A percentile compares a stretch with the other conserved stretches of the same genome.
These are phyloP conservation scores for Mesotaenium endlicherianum DNA, from an alignment of 139 green algal genomes.

Conservation along the genomic window DNA sequence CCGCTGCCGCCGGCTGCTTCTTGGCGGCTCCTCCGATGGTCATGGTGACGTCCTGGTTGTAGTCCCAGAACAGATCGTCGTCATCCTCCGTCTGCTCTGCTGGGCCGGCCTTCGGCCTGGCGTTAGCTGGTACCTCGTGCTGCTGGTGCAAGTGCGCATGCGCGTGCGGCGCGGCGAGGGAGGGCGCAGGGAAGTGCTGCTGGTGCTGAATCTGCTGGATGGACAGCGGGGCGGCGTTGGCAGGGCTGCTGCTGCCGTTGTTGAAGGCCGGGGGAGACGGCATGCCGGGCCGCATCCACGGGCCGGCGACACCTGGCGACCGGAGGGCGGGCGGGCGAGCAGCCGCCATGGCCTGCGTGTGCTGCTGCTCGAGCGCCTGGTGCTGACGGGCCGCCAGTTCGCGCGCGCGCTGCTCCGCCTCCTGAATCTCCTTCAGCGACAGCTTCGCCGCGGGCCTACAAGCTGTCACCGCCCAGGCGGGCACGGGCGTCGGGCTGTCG, in stretches of 20 bases:
- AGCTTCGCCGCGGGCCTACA: conserved; percentile 2
- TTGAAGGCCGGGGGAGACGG: too few species aligned
- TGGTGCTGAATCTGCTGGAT: too few species aligned
- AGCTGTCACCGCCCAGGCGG: conserved; percentile 12
- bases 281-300: not conserved
- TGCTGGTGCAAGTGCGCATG: not conserved
- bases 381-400: not conserved
- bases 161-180: not conserved
- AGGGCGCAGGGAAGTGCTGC: too few species aligned
- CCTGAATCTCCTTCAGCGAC: conserved; percentile 47
- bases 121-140: not conserved
- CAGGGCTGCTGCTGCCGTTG: too few species aligned
- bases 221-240: too few species aligned
- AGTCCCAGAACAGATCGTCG: conserved; percentile 53
- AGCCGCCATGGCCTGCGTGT: not conserved
- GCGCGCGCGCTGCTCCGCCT: conserved; percentile 36
- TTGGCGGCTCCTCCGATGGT: too few species aligned
- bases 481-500: not conserved
- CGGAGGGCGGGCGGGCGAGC: too few species aligned
- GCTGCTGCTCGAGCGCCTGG: not conserved
- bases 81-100: conserved; percentile 24
- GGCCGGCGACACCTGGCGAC: too few species aligned
- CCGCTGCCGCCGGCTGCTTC: too few species aligned
- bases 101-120: too few species aligned
- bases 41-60: conserved; percentile 34